These are phyloP conservation scores for Leptographium flavum DNA, from an alignment of 2,329 filamentous ascomycete species.

Conservation along the genomic window DNA sequence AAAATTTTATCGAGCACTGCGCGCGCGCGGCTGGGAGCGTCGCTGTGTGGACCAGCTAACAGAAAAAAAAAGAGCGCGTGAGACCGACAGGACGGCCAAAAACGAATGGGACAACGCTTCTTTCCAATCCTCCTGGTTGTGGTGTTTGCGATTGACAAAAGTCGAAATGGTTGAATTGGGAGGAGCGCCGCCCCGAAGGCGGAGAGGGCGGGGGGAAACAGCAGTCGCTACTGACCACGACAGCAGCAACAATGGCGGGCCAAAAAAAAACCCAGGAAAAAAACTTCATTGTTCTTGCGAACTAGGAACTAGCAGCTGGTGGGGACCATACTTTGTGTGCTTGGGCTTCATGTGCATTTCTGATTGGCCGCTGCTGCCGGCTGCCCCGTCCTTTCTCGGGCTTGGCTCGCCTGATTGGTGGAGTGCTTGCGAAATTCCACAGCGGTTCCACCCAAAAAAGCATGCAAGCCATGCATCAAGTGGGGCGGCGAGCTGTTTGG, in stretches of 20 bases:
- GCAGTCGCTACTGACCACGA: not conserved
- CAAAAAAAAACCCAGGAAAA: constrained; percentile 4
- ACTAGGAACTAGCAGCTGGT: not conserved
- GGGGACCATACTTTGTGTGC: not conserved
- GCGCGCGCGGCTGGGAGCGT: too few species aligned
- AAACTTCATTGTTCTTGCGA: not conserved
- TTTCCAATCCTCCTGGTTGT: constrained; percentile 9
- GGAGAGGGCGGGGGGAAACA: constrained; percentile 12
- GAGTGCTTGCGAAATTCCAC: not conserved
- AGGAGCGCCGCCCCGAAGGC: constrained; percentile 8
- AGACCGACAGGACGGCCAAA: not conserved
- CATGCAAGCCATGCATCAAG: constrained; percentile 1
- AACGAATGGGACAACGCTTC: constrained; percentile 5
- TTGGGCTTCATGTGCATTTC: not conserved
- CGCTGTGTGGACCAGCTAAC: not conserved
- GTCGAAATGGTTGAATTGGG: constrained; percentile 2
- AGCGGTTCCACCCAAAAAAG: too few species aligned
- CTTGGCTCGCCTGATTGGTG: not conserved
- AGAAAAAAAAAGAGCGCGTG: too few species aligned
- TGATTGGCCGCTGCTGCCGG: not conserved
- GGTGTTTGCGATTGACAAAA: constrained; percentile 7
- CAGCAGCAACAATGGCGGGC: not conserved
- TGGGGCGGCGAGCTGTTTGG: not conserved
- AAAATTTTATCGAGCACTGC: not conserved
- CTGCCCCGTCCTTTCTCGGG: not conserved